Percentiles rank a stretch among this genome's conserved stretches.
phyloP scores from a whole-genome alignment of 495 filamentous ascomycete species.

The Aspergillus cavernicola region DNA sequence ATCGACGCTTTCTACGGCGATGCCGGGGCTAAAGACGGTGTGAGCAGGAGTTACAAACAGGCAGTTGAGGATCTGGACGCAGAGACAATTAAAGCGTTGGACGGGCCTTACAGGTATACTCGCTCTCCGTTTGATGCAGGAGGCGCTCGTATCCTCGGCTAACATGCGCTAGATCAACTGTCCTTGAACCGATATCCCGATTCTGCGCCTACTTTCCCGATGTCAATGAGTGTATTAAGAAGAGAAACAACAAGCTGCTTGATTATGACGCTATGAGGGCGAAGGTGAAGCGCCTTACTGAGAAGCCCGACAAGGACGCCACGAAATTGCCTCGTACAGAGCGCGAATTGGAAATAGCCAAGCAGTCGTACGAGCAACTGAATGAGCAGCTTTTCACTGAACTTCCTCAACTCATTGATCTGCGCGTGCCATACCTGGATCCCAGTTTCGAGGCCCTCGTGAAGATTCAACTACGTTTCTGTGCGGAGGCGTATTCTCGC shows the following conservation, averaged over 20 bases:
- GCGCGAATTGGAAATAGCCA: constrained; percentile 90
- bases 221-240: constrained; percentile 99
- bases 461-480: constrained; percentile 97
- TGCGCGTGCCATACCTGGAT: constrained; percentile 94
- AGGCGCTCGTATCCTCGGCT: too few species aligned
- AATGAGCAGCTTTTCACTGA: constrained; percentile 94
- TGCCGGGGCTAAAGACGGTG: constrained; percentile 87
- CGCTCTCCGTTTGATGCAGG: background rate
- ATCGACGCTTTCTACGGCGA: constrained; percentile 99
- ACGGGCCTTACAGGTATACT: constrained; percentile 85
- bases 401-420: constrained; percentile 94
- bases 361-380: constrained; percentile 86
- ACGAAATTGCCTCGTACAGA: constrained; percentile 91
- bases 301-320: constrained; percentile 98
- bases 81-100: constrained; percentile 95
- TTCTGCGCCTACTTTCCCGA: constrained; percentile 99
- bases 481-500: constrained; percentile 90
- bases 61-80: constrained; percentile 96
- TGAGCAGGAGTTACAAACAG: constrained; percentile 94
- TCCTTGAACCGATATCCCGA: constrained; percentile 87
- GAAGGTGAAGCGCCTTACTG: constrained; percentile 92
- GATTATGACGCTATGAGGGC: constrained; percentile 96
- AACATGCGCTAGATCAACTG: constrained; percentile 62
- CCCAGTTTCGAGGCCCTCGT: constrained; percentile 95
- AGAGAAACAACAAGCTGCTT: constrained; percentile 94